Evolutionary conservation across 352 stramenopile species (phyloP).

Genomic region (Globisporangium cederbergense): DNA sequence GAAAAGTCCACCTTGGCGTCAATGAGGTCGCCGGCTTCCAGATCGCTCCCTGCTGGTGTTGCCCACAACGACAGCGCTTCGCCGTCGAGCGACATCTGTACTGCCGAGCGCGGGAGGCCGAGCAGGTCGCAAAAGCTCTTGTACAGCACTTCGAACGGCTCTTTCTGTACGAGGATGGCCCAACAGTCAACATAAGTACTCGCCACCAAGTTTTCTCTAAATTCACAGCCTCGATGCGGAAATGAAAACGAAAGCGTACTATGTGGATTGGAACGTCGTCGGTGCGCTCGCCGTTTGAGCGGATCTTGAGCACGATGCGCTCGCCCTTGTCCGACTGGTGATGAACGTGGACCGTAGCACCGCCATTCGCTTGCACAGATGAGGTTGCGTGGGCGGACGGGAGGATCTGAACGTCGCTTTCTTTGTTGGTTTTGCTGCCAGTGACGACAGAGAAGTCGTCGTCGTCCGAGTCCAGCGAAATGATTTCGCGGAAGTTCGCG

Average conservation of each 20-base stretch:
- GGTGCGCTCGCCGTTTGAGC: slow-evolving; percentile 48
- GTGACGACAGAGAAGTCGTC: slow-evolving; percentile 17
- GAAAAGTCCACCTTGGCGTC: slow-evolving; percentile 76
- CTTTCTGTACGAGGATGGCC: slow-evolving; percentile 33
- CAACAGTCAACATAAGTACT: neutral
- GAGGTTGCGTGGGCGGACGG: neutral
- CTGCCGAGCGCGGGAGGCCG: slow-evolving; percentile 48
- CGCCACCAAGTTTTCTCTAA: neutral
- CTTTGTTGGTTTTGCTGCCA: neutral
- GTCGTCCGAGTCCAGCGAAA: slow-evolving; percentile 56
- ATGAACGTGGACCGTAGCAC: neutral
- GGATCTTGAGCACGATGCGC: slow-evolving; percentile 48
- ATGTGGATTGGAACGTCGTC: slow-evolving; percentile 59
- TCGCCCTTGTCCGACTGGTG: slow-evolving; percentile 38
- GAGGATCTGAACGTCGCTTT: slow-evolving; percentile 17
- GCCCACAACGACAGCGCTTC: slow-evolving; percentile 24
- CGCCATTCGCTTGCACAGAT: neutral
- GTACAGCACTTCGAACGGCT: slow-evolving; percentile 62
- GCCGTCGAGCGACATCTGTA: slow-evolving; percentile 64
- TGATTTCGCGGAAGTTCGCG: slow-evolving; percentile 25
- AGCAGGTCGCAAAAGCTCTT: slow-evolving; percentile 61
- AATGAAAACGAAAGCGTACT: slow-evolving; percentile 23
- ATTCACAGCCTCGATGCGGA: neutral
- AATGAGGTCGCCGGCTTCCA: slow-evolving; percentile 62
- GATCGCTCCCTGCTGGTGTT: slow-evolving; percentile 34